Conservation (phyloP, 1,284 basidiomycete genomes). For the Cryptococcus floricola region DNA sequence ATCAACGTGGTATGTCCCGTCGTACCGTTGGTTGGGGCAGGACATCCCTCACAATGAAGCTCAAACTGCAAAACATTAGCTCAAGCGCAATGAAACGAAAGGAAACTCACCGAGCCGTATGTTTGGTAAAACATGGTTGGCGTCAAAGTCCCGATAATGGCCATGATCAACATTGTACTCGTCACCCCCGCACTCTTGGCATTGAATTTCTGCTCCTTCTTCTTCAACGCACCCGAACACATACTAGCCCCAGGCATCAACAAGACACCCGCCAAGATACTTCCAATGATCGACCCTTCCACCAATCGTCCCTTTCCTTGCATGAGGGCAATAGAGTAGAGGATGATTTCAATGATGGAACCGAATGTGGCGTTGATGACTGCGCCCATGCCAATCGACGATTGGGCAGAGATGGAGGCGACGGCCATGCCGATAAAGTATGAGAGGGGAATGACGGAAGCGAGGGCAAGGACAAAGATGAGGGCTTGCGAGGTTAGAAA, state of each 20-base stretch:
- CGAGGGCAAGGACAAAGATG: conserved; percentile 80
- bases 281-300: conserved; percentile 94
- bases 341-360: conserved; percentile 93
- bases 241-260: conserved; percentile 97
- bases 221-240: conserved; percentile 84
- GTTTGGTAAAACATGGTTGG: conserved; percentile 98
- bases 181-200: conserved; percentile 97
- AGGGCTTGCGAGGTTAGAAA: conserved; percentile 70
- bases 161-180: conserved; percentile 99
- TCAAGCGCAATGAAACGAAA: background rate
- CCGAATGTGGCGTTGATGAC: conserved; percentile 99
- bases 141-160: conserved; percentile 92
- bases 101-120: conserved; percentile 80
- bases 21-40: conserved; percentile 38
- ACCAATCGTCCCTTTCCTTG: conserved; percentile 89
- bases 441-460: conserved; percentile 91
- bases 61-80: conserved; percentile 63
- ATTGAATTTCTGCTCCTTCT: conserved; percentile 97
- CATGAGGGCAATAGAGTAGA: conserved; percentile 85
- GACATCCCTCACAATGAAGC: conserved; percentile 88
- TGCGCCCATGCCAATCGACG: conserved; percentile 98
- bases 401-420: conserved; percentile 95
- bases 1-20: background rate
- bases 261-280: conserved; percentile 88
- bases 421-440: conserved; percentile 99